Percentiles rank a stretch among this genome's conserved stretches.
Evolutionary conservation across 495 filamentous ascomycete genomes (phyloP).

Genomic region (Aspergillus affinis): DNA sequence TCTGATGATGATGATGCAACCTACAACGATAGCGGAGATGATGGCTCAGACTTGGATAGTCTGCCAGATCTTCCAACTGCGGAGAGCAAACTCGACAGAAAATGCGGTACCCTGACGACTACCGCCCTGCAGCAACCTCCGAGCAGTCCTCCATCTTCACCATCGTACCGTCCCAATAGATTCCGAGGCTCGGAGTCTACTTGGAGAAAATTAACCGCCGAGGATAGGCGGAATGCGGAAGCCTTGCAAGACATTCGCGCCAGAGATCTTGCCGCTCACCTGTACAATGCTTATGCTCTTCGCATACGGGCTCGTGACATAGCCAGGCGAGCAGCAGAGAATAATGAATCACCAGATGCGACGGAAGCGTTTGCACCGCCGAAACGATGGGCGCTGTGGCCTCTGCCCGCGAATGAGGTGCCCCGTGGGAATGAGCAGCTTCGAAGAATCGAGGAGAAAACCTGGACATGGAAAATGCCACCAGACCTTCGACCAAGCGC

Average conservation of each 20-base stretch:
- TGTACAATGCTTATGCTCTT: constrained; percentile 71
- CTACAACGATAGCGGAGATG: constrained; percentile 24
- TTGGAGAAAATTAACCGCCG: constrained; percentile 58
- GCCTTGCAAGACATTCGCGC: constrained; percentile 56
- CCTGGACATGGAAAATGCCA: constrained; percentile 44
- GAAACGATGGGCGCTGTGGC: constrained; percentile 77
- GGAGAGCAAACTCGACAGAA: constrained; percentile 1
- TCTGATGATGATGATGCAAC: constrained; percentile 28
- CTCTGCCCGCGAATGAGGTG: constrained; percentile 57
- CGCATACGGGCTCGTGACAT: constrained; percentile 43
- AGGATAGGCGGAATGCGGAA: constrained; percentile 57
- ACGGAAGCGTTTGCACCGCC: constrained; percentile 34
- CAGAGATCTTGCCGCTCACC: constrained; percentile 67
- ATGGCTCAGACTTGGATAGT: constrained; percentile 7
- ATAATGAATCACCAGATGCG: constrained; percentile 26
- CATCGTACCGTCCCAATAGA: constrained; percentile 48
- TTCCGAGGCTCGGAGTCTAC: constrained; percentile 54
- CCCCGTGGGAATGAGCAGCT: constrained; percentile 54
- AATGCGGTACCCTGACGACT: not conserved
- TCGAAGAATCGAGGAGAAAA: constrained; percentile 42
- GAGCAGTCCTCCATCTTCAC: constrained; percentile 12
- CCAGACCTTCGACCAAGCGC: constrained; percentile 50
- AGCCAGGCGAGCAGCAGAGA: constrained; percentile 26
- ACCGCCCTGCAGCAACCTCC: not conserved
- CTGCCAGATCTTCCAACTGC: not conserved